A percentile compares a stretch with the other conserved stretches of the same genome.
These are phyloP conservation scores for Trichocomaceae sp. DNA, from an alignment of 2,329 filamentous ascomycete species.

Conservation along the genomic window DNA sequence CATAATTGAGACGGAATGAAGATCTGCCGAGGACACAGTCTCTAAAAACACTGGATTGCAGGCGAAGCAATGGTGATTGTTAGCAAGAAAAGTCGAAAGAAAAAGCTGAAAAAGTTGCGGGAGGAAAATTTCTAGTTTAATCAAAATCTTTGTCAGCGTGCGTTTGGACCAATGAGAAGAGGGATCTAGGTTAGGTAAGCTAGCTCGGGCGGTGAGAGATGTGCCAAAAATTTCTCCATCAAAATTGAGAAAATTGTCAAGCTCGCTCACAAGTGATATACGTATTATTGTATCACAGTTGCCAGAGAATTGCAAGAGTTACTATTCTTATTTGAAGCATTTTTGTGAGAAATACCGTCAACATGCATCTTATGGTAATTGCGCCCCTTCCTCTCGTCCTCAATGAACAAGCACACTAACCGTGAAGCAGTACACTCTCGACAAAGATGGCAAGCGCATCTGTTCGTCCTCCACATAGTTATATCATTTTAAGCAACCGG, in stretches of 20 bases:
- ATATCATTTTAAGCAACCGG: background rate
- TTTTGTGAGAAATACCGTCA: constrained; percentile 4
- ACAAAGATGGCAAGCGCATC: constrained; percentile 72
- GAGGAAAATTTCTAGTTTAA: constrained; percentile 12
- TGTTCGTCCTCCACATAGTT: constrained; percentile 43
- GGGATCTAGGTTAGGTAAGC: background rate
- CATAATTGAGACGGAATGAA: background rate
- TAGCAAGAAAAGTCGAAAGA: background rate
- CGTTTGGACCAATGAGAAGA: constrained; percentile 3
- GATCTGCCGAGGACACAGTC: background rate
- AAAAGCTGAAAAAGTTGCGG: constrained; percentile 17
- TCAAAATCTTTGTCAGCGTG: background rate
- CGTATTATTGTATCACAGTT: background rate
- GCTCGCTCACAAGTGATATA: background rate
- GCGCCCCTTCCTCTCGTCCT: background rate
- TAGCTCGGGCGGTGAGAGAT: constrained; percentile 10
- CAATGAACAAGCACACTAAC: constrained; percentile 3
- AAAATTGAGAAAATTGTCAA: constrained; percentile 8
- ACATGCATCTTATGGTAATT: constrained; percentile 41
- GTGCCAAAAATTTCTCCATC: constrained; percentile 13
- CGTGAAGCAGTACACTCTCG: constrained; percentile 66
- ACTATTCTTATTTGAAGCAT: background rate
- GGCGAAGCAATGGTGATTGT: background rate
- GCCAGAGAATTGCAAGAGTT: background rate
- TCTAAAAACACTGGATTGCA: background rate